These are phyloP conservation scores for Westerdykella ornata DNA, from an alignment of 2,329 filamentous ascomycete species.

Conservation along the genomic window DNA sequence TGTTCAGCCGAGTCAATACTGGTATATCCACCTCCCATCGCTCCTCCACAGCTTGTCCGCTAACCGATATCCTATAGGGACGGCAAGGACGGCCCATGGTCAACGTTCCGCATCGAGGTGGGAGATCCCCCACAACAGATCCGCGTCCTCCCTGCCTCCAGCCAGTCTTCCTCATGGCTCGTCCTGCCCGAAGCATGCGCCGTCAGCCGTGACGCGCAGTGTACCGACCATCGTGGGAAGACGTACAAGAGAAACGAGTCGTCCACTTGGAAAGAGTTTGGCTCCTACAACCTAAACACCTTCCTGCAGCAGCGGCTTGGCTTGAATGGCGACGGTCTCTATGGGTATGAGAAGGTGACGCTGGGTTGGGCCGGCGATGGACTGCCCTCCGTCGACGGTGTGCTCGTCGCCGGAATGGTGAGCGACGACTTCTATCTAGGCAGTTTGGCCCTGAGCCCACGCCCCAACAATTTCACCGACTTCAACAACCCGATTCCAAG, in stretches of 20 bases:
- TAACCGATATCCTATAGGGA: constrained; percentile 14
- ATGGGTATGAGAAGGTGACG: constrained; percentile 32
- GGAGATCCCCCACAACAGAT: constrained; percentile 25
- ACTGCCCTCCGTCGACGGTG: constrained; percentile 21
- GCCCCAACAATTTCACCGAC: constrained; percentile 36
- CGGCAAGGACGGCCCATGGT: constrained; percentile 29
- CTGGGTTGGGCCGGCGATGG: constrained; percentile 24
- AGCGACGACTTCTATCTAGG: constrained; percentile 36
- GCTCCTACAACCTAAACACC: constrained; percentile 27
- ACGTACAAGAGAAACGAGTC: constrained; percentile 28
- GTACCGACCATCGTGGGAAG: constrained; percentile 24
- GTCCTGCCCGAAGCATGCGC: constrained; percentile 32
- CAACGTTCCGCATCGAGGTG: constrained; percentile 26
- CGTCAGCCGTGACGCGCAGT: constrained; percentile 21
- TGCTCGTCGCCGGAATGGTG: constrained; percentile 35
- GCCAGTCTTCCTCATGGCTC: constrained; percentile 32
- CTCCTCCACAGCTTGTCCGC: not conserved
- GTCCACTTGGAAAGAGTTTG: constrained; percentile 28
- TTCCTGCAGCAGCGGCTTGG: constrained; percentile 23
- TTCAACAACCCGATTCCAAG: constrained; percentile 28
- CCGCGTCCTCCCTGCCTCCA: constrained; percentile 26
- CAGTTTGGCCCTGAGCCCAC: constrained; percentile 32
- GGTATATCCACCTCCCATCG: constrained; percentile 8
- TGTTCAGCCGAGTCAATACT: constrained; percentile 20
- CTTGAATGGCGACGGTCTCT: constrained; percentile 26